Base-by-base conservation (phyloP, 129 eudicot species). In the Smallanthus sonchifolius region DNA sequence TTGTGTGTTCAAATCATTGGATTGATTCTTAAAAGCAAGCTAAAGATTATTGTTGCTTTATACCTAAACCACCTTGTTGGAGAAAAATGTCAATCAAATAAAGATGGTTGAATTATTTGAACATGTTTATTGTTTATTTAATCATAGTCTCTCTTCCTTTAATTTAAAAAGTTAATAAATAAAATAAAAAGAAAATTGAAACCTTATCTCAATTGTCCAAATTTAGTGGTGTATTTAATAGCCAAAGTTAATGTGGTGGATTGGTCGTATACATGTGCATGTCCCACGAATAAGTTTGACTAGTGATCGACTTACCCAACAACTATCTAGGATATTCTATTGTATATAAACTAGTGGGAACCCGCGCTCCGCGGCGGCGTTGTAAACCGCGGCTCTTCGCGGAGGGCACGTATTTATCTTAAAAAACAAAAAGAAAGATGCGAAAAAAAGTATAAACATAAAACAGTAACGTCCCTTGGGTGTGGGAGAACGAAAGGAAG, bases 1-100 rank as follows among this genome's bases (percentile, higher is more conserved):
- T 56, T 56, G 63, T 60, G 65, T 40, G 65, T 60, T 30, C 40
- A 32, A 60, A 60, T 60, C n/a, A 60, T 60, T 57, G 32, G 19
- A 60, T 32, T 60, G 17, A 30, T 60, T 32, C 65, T 60, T 30
- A 60, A 60, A 60, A 32, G 65, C 65, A 60, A 30, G 10, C 65
- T 60, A 60, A 60, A 32, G 19, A 60, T 60, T 60, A 60, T 60
- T 30, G 65, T 60, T 60, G 65, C 65, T 60, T 60, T 60, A 34
- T 13, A 60, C 65, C 4, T 60, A 60, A 60, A 60, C 40, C 65
- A 60, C 65, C 62, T 60, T 60, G 65, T 60, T 57, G 37, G 64
- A 57, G 15, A 57, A 57, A 57, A 11, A 4, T 57, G 64, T 3
- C 64, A 28, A 28, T 60, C 40, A 60, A 60, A 8, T 60, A 35